Conservation (phyloP, 106 monocot species). For the Dendrobium huoshanense region DNA sequence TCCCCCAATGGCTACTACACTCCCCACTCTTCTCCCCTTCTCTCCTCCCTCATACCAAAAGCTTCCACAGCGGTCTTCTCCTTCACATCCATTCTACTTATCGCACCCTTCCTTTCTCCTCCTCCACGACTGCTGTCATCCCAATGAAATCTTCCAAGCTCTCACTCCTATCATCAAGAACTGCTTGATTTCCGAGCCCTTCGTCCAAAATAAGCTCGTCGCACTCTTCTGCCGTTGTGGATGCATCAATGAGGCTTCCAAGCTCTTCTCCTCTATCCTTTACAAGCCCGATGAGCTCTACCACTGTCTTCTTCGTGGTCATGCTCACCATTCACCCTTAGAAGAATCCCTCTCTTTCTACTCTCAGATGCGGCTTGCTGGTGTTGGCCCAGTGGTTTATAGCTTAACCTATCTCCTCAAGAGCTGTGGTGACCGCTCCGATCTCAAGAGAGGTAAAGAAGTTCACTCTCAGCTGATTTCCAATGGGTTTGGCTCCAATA, state of each 20-base stretch:
- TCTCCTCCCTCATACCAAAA: slow-evolving; percentile 3
- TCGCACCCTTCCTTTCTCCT: slow-evolving; percentile 42
- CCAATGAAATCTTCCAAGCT: slow-evolving; percentile 31
- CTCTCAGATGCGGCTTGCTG: slow-evolving; percentile 27
- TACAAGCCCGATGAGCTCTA: slow-evolving; percentile 40
- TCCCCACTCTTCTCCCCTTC: slow-evolving; percentile 5
- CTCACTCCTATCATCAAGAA: slow-evolving; percentile 45
- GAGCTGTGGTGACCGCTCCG: slow-evolving; percentile 37
- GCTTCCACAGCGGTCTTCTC: background rate
- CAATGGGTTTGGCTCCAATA: slow-evolving; percentile 33
- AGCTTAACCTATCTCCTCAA: slow-evolving; percentile 67
- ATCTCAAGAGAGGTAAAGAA: slow-evolving; percentile 43
- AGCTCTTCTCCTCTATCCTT: slow-evolving; percentile 35
- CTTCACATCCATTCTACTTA: slow-evolving; percentile 11
- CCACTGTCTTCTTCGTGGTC: slow-evolving; percentile 43
- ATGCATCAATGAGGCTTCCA: slow-evolving; percentile 32
- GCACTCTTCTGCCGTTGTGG: slow-evolving; percentile 51
- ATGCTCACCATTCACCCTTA: slow-evolving; percentile 22
- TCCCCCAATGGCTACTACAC: background rate
- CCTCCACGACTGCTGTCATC: slow-evolving; percentile 33
- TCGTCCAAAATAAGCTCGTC: slow-evolving; percentile 47
- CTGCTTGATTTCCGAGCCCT: slow-evolving; percentile 23
- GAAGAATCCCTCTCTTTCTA: slow-evolving; percentile 24
- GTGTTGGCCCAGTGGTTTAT: slow-evolving; percentile 25
- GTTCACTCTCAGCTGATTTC: slow-evolving; percentile 53